Evolutionary conservation across 768 basidiomycete genomes (phyloP).

Genomic region (Suillus brevipes): DNA sequence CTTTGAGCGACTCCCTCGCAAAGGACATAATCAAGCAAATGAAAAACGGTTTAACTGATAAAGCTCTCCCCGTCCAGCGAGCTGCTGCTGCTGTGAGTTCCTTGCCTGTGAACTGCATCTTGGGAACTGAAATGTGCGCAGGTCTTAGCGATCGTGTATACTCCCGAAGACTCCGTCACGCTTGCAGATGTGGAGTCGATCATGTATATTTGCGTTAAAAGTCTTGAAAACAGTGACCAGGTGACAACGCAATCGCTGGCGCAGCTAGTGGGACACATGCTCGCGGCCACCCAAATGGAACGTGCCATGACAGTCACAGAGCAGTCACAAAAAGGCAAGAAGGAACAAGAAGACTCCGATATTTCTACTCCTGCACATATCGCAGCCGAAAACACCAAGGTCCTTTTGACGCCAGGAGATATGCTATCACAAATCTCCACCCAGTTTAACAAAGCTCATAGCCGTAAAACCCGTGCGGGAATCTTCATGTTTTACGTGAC

Average conservation of each 20-base stretch:
- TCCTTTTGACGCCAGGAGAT: constrained; percentile 69
- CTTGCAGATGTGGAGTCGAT: constrained; percentile 78
- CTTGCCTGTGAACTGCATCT: constrained; percentile 6
- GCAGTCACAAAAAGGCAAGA: constrained; percentile 58
- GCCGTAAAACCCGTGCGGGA: constrained; percentile 76
- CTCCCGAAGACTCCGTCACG: constrained; percentile 53
- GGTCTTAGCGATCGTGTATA: constrained; percentile 60
- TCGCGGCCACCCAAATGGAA: constrained; percentile 80
- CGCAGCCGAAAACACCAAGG: constrained; percentile 55
- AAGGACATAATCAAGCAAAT: constrained; percentile 88
- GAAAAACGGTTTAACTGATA: constrained; percentile 73
- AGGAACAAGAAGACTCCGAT: constrained; percentile 62
- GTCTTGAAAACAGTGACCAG: constrained; percentile 82
- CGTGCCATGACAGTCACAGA: constrained; percentile 48
- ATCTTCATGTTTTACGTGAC: constrained; percentile 88
- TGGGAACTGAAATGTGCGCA: constrained; percentile 28
- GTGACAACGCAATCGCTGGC: constrained; percentile 78
- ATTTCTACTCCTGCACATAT: constrained; percentile 46
- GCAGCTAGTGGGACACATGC: constrained; percentile 78
- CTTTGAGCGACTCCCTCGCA: constrained; percentile 71
- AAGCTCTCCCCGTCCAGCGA: constrained; percentile 82
- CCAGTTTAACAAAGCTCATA: constrained; percentile 76
- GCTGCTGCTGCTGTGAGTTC: constrained; percentile 70
- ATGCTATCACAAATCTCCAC: constrained; percentile 82
- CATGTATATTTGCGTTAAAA: constrained; percentile 63